Conservation (phyloP, 148 eudicot species). For the Camellia japonica region DNA sequence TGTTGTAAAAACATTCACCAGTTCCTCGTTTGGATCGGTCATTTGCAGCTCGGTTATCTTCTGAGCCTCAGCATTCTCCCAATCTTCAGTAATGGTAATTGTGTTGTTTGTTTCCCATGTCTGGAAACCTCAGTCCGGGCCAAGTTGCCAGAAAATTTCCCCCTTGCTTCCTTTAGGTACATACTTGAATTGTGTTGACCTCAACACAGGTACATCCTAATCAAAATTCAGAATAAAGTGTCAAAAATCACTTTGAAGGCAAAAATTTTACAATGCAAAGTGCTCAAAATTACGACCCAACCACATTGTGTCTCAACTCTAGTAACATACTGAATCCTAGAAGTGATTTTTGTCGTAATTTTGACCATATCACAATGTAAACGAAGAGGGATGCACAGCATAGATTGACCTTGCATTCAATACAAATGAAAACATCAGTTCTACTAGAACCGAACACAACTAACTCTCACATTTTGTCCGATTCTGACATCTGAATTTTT, state of each 20-base stretch:
- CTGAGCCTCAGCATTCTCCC: constrained; percentile 34
- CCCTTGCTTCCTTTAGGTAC: constrained; percentile 26
- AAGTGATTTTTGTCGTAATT: no score
- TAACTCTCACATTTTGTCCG: no score
- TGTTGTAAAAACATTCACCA: neutral
- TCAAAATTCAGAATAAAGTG: neutral
- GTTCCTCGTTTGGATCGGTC: neutral
- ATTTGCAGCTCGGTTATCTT: constrained; percentile 17
- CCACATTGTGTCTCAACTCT: no score
- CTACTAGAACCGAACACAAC: no score
- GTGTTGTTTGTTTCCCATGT: constrained; percentile 30
- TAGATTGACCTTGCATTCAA: no score
- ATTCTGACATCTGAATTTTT: no score
- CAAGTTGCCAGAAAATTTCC: constrained; percentile 40
- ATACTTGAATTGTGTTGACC: constrained; percentile 32
- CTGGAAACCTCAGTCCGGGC: constrained; percentile 31
- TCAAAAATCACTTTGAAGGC: neutral
- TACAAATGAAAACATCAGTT: no score
- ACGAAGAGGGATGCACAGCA: no score
- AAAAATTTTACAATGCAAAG: no score
- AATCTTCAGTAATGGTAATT: constrained; percentile 28
- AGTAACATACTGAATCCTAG: no score
- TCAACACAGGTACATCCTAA: constrained; percentile 33
- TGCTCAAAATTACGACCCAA: no score
- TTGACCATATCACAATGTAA: no score